phyloP scores from a whole-genome alignment of 2,329 filamentous ascomycete genomes.

The Pleoardoris graminearum region DNA sequence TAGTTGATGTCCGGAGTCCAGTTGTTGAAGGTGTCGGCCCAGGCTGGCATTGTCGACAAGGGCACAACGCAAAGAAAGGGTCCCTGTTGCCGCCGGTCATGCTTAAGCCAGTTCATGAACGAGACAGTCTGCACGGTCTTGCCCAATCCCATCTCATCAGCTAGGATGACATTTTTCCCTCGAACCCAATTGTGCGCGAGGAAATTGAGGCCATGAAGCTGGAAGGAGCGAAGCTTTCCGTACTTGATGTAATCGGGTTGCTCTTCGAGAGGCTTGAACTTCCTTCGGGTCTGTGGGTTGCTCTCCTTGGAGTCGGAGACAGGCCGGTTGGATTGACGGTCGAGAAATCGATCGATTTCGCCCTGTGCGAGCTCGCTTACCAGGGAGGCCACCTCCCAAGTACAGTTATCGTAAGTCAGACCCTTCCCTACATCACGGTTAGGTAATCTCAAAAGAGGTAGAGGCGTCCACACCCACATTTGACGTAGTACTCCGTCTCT shows the following conservation, averaged over 20 bases:
- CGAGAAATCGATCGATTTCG: slow-evolving; percentile 88
- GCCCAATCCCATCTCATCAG: slow-evolving; percentile 97
- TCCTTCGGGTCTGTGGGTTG: slow-evolving; percentile 69
- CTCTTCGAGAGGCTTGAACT: slow-evolving; percentile 63
- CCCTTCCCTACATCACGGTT: slow-evolving; percentile 65
- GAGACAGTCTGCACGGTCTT: slow-evolving; percentile 98
- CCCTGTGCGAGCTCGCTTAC: slow-evolving; percentile 79
- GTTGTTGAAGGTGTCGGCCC: slow-evolving; percentile 95
- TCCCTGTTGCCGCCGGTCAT: slow-evolving; percentile 85
- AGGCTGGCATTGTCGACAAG: slow-evolving; percentile 93
- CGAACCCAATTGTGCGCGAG: slow-evolving; percentile 94
- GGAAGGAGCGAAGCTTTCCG: slow-evolving; percentile 88
- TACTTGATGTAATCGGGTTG: slow-evolving; percentile 85
- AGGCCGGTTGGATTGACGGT: slow-evolving; percentile 79
- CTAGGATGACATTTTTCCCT: slow-evolving; percentile 92
- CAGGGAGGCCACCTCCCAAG: slow-evolving; percentile 81
- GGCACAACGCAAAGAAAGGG: slow-evolving; percentile 97
- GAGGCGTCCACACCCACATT: slow-evolving; percentile 62
- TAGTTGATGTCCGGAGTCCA: slow-evolving; percentile 98
- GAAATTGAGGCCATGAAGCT: slow-evolving; percentile 92
- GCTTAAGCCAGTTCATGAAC: slow-evolving; percentile 95
- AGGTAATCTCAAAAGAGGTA: slow-evolving; percentile 22
- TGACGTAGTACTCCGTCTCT: slow-evolving; percentile 89
- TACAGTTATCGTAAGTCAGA: slow-evolving; percentile 89
- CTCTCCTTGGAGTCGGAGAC: slow-evolving; percentile 77